A percentile compares a stretch with the other conserved stretches of the same genome.
phyloP scores from a whole-genome alignment of 2,329 filamentous ascomycete species.

The Xenoacremonium recifei region DNA sequence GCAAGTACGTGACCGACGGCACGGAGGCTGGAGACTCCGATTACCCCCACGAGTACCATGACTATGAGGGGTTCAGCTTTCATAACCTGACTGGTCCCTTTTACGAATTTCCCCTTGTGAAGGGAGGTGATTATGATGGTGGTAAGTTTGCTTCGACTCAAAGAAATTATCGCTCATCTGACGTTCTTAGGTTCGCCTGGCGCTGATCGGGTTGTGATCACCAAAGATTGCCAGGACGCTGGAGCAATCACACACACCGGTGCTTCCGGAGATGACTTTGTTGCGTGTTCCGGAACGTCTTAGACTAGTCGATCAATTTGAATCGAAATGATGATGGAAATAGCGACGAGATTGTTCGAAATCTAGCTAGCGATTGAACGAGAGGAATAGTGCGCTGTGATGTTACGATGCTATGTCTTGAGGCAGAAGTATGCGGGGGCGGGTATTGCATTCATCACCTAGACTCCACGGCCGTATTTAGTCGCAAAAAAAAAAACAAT shows the following conservation, averaged over 20 bases:
- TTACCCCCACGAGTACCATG: constrained; percentile 40
- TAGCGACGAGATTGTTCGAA: too few species aligned
- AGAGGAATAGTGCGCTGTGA: too few species aligned
- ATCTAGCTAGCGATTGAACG: too few species aligned
- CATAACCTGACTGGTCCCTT: constrained; percentile 30
- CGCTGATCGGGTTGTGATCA: constrained; percentile 64
- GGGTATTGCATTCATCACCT: too few species aligned
- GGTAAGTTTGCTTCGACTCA: constrained; percentile 20
- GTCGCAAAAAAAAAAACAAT: too few species aligned
- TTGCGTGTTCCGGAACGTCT: constrained; percentile 48
- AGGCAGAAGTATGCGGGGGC: too few species aligned
- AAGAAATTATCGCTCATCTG: too few species aligned
- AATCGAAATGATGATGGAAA: too few species aligned
- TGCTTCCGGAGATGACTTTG: constrained; percentile 66
- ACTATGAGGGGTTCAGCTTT: constrained; percentile 38
- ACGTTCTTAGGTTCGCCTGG: constrained; percentile 48
- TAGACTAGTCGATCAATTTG: background rate
- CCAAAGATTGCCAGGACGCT: constrained; percentile 55
- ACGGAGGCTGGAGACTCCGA: constrained; percentile 26
- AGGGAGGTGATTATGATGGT: constrained; percentile 32
- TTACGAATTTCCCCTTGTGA: constrained; percentile 36
- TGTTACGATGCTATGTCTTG: too few species aligned
- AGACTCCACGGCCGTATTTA: too few species aligned
- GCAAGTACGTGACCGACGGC: constrained; percentile 19
- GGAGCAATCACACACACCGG: constrained; percentile 70